Percentiles rank a stretch among this genome's conserved stretches.
Conservation (phyloP, 345 rosid genomes). For the Moringa oleifera region DNA sequence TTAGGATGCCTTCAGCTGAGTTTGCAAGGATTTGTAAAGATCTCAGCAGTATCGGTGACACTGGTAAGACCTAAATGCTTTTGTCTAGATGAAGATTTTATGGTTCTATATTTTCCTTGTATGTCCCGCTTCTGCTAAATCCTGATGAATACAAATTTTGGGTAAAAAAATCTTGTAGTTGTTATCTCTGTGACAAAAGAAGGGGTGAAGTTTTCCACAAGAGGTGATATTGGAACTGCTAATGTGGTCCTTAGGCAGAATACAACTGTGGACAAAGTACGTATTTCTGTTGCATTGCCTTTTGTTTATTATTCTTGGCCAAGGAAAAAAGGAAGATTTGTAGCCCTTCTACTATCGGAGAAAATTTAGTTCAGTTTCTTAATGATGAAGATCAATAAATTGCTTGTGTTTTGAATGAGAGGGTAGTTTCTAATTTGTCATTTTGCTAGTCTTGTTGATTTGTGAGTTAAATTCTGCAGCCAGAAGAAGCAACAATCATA, state of each 20-base stretch:
- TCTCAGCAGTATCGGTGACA: constrained; percentile 90
- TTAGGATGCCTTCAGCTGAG: constrained; percentile 90
- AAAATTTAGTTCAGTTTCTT: neutral
- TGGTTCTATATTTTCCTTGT: neutral
- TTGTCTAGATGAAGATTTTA: neutral
- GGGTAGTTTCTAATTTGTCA: neutral
- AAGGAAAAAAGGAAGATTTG: too few relatives aligned
- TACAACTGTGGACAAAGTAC: constrained; percentile 85
- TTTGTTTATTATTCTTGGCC: too few relatives aligned
- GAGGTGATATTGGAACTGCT: constrained; percentile 95
- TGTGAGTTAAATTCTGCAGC: constrained; percentile 42
- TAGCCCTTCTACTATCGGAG: neutral
- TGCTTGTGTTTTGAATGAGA: neutral
- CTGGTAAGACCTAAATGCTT: constrained; percentile 41
- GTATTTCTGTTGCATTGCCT: too few relatives aligned
- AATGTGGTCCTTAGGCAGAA: constrained; percentile 94
- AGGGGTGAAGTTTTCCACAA: constrained; percentile 94
- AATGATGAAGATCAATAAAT: neutral
- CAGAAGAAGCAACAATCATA: constrained; percentile 77
- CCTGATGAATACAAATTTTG: neutral
- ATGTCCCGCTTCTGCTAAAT: neutral
- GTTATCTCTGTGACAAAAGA: constrained; percentile 95
- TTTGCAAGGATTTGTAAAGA: constrained; percentile 89
- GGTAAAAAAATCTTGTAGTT: constrained; percentile 44
- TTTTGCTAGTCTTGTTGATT: constrained; percentile 4